Conservation (phyloP, 306 rosid species). For the Begonia fuchsioides region DNA sequence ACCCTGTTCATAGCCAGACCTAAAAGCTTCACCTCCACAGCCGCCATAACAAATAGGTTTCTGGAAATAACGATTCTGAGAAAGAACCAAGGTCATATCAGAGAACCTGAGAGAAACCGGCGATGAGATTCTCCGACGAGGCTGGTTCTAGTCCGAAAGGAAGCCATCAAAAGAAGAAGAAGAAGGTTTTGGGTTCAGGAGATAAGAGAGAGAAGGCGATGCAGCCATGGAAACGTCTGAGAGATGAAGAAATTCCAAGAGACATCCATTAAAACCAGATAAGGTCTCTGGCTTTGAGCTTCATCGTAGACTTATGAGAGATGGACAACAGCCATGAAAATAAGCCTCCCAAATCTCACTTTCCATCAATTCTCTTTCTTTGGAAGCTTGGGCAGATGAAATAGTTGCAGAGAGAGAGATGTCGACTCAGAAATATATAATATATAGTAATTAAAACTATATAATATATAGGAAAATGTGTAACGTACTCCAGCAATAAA, state of each 20-base stretch:
- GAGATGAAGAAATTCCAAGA: conserved; percentile 8
- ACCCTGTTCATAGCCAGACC: conserved; percentile 3
- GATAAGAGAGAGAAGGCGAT: neutral
- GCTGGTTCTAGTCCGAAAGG: neutral
- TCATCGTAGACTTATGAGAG: conserved; percentile 14
- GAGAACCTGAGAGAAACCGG: conserved; percentile 1
- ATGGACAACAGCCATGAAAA: conserved; percentile 16
- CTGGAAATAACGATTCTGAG: conserved; percentile 20
- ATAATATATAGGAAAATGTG: conserved; percentile 10
- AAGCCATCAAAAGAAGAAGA: conserved; percentile 26
- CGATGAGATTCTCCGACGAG: too few relatives aligned
- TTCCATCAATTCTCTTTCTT: conserved; percentile 73
- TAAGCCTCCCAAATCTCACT: conserved; percentile 61
- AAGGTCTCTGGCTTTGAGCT: conserved; percentile 16
- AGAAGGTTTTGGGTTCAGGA: too few relatives aligned
- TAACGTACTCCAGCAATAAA: conserved; percentile 22
- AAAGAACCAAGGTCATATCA: conserved; percentile 73
- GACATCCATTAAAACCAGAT: conserved; percentile 45
- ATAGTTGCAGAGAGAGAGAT: conserved; percentile 26
- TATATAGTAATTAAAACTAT: conserved; percentile 15
- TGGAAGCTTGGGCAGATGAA: conserved; percentile 77
- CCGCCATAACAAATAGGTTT: conserved; percentile 21
- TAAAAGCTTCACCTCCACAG: conserved; percentile 12
- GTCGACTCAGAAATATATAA: conserved; percentile 37
- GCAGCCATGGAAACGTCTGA: conserved; percentile 22